phyloP scores from a whole-genome alignment of 305 asterid species.

The Coffea humblotiana region DNA sequence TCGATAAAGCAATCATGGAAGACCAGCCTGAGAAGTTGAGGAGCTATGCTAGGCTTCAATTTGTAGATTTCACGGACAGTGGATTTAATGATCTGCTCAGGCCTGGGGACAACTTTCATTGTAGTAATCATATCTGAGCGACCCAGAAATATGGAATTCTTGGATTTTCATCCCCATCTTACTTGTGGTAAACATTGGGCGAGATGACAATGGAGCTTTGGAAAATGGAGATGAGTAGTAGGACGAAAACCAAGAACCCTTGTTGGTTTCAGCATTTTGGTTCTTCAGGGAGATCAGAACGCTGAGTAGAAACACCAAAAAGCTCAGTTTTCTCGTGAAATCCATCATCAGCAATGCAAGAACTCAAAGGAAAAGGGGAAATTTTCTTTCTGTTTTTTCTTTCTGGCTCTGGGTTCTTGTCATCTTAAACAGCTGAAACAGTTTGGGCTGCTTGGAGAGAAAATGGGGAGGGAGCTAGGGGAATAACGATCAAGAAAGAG shows the following conservation, averaged over 20 bases:
- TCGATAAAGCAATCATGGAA: conserved; percentile 75
- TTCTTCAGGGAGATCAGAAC: conserved; percentile 54
- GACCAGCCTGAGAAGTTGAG: conserved; percentile 60
- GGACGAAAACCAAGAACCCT: conserved; percentile 23
- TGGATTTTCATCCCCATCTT: conserved; percentile 21
- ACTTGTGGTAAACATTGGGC: not conserved
- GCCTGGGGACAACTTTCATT: conserved; percentile 57
- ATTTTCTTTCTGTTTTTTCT: not conserved
- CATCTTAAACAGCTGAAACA: not conserved
- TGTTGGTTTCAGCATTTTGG: conserved; percentile 41
- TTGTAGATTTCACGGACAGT: conserved; percentile 39
- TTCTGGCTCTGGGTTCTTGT: not conserved
- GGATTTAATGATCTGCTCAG: conserved; percentile 55
- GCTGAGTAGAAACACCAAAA: conserved; percentile 48
- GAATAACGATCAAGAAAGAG: conserved; percentile 23
- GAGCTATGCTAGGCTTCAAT: conserved; percentile 39
- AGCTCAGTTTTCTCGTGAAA: conserved; percentile 44
- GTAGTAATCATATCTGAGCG: conserved; percentile 57
- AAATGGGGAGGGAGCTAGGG: not conserved
- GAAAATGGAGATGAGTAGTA: conserved; percentile 5
- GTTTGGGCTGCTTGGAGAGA: not conserved
- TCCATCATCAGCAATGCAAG: conserved; percentile 35
- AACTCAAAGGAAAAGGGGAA: not conserved
- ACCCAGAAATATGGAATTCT: conserved; percentile 10
- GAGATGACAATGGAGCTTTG: not conserved